Conservation (phyloP, 768 basidiomycete genomes). For the Naganishia kalamii region DNA sequence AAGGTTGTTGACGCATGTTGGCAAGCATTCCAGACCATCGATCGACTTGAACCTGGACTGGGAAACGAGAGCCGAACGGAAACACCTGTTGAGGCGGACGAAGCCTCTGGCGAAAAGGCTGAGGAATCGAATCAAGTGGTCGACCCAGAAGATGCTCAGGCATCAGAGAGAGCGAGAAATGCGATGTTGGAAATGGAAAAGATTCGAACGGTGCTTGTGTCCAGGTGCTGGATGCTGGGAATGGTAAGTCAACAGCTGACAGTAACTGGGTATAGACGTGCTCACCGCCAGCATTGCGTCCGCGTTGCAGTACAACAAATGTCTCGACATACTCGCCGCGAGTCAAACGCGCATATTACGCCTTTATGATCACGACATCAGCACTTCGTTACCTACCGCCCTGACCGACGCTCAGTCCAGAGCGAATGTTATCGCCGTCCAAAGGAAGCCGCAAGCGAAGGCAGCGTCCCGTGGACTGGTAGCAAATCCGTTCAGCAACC, state of each 20-base stretch:
- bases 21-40: conserved; percentile 7
- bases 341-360: not conserved
- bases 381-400: not conserved
- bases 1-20: conserved; percentile 2
- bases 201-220: not conserved
- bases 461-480: not conserved
- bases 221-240: conserved; percentile 11
- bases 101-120: not conserved
- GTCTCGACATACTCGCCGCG: not conserved
- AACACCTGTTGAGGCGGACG: not conserved
- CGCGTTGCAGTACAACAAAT: conserved; percentile 1
- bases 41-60: not conserved
- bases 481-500: not conserved
- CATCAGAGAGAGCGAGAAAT: not conserved
- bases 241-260: too few species aligned
- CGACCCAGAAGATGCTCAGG: not conserved
- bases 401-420: not conserved
- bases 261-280: too few species aligned
- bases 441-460: not conserved
- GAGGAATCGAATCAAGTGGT: not conserved
- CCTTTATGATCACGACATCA: not conserved
- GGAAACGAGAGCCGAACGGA: not conserved
- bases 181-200: not conserved
- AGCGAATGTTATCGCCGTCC: not conserved
- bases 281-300: not conserved